Evolutionary conservation across 1,139 yeast genomes (phyloP).

Genomic region (Saccharomyces hybrid): DNA sequence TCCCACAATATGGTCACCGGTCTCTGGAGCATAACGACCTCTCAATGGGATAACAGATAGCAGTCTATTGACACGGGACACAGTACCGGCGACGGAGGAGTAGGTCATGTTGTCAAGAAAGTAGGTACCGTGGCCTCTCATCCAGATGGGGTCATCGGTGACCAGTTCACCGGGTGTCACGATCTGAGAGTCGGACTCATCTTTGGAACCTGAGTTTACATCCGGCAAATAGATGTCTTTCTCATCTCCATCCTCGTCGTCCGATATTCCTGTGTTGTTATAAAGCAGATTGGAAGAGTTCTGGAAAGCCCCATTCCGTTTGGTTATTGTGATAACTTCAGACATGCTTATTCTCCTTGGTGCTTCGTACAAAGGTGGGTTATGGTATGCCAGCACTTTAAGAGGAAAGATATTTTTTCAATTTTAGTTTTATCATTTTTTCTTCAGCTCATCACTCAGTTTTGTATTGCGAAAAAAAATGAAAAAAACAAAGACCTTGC

Average conservation of each 20-base stretch:
- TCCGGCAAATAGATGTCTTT: conserved; percentile 19
- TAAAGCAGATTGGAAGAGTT: conserved; percentile 11
- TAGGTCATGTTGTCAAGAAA: conserved; percentile 60
- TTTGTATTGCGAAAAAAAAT: background rate
- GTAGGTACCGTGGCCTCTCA: conserved; percentile 98
- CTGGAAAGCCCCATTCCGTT: conserved; percentile 26
- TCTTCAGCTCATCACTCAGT: conserved; percentile 1
- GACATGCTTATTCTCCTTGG: conserved; percentile 15
- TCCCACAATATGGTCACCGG: conserved; percentile 94
- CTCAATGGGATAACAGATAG: conserved; percentile 79
- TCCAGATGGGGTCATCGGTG: conserved; percentile 93
- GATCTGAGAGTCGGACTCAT: conserved; percentile 32
- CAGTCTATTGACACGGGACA: conserved; percentile 77
- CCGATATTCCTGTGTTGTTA: conserved; percentile 15
- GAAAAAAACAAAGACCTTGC: background rate
- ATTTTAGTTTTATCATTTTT: conserved; percentile 5
- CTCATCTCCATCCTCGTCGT: conserved; percentile 13
- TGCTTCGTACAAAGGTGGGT: background rate
- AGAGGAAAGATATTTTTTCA: background rate
- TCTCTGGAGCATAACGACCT: conserved; percentile 85
- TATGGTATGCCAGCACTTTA: background rate
- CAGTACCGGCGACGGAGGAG: conserved; percentile 88
- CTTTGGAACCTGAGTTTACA: conserved; percentile 12
- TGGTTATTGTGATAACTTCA: conserved; percentile 26
- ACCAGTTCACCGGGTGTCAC: conserved; percentile 97